phyloP scores from a whole-genome alignment of 495 filamentous ascomycete genomes.

The Tuber aestivum region DNA sequence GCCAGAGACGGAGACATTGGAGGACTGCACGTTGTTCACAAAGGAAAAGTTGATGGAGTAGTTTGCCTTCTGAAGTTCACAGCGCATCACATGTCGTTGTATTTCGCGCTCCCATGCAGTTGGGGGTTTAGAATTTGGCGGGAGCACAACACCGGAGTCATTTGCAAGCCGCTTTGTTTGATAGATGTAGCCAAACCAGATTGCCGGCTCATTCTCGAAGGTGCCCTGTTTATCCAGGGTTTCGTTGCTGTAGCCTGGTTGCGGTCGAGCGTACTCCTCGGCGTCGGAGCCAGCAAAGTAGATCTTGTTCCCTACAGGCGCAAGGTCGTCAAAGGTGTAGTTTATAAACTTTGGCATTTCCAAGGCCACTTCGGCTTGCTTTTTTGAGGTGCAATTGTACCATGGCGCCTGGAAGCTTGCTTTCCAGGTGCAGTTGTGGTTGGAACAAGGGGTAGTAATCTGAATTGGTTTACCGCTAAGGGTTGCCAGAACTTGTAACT shows the following conservation, averaged over 20 bases:
- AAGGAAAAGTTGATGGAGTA: slow-evolving; percentile 33
- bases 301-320: slow-evolving; percentile 39
- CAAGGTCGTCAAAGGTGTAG: slow-evolving; percentile 33
- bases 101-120: slow-evolving; percentile 36
- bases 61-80: slow-evolving; percentile 41
- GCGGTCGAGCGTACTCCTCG: slow-evolving; percentile 32
- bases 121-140: background rate
- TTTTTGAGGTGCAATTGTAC: slow-evolving; percentile 44
- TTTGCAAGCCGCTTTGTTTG: slow-evolving; percentile 13
- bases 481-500: slow-evolving; percentile 36
- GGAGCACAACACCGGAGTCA: background rate
- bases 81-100: slow-evolving; percentile 41
- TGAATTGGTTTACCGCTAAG: slow-evolving; percentile 29
- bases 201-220: slow-evolving; percentile 43
- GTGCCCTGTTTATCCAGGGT: slow-evolving; percentile 32
- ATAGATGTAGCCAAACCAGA: slow-evolving; percentile 45
- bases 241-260: slow-evolving; percentile 12
- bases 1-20: background rate
- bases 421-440: slow-evolving; percentile 45
- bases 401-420: slow-evolving; percentile 43
- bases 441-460: slow-evolving; percentile 30
- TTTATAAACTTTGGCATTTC: slow-evolving; percentile 12
- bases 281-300: slow-evolving; percentile 40
- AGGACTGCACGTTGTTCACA: slow-evolving; percentile 15
- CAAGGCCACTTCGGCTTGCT: background rate